Percentiles rank a stretch among this genome's conserved stretches.
Evolutionary conservation across 2,329 filamentous ascomycete species (phyloP).

Genomic region (Chaetomium olivaceum): DNA sequence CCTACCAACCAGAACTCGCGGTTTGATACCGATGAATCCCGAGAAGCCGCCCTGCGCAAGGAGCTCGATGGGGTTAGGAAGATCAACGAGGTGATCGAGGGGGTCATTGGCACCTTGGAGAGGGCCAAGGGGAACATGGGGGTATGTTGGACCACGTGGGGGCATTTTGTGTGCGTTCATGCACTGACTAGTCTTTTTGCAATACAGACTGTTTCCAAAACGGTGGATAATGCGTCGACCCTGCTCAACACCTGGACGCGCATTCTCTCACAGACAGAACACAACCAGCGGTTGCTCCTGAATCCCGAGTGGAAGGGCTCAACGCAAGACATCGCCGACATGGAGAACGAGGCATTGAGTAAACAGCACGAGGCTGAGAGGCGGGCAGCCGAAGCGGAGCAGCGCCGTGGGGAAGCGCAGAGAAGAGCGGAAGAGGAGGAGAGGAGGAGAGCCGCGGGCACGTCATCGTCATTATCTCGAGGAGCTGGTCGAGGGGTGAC

Average conservation of each 20-base stretch:
- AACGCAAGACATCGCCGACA: constrained; percentile 79
- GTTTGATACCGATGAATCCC: constrained; percentile 65
- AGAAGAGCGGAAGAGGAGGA: constrained; percentile 65
- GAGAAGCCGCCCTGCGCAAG: constrained; percentile 71
- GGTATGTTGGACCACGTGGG: constrained; percentile 47
- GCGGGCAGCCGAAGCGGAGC: constrained; percentile 74
- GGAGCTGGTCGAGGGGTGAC: constrained; percentile 25
- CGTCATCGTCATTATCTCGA: constrained; percentile 34
- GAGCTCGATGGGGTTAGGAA: constrained; percentile 82
- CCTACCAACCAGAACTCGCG: constrained; percentile 46
- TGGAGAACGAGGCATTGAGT: constrained; percentile 75
- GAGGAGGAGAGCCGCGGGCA: constrained; percentile 44
- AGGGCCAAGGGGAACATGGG: constrained; percentile 76
- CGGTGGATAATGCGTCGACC: constrained; percentile 82
- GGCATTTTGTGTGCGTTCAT: neutral
- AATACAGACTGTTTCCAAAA: constrained; percentile 73
- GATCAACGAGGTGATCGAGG: constrained; percentile 86
- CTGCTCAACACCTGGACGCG: constrained; percentile 94
- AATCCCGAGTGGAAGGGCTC: constrained; percentile 89
- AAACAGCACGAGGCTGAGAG: constrained; percentile 77
- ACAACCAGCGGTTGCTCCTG: constrained; percentile 89
- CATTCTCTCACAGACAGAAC: constrained; percentile 94
- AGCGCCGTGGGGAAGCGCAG: constrained; percentile 69
- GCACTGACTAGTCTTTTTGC: constrained; percentile 16
- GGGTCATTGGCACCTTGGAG: constrained; percentile 69